Evolutionary conservation across 768 basidiomycete species (phyloP), one percentile per base, ranked within the genome.

Genomic region (Termitomyces sp.): DNA sequence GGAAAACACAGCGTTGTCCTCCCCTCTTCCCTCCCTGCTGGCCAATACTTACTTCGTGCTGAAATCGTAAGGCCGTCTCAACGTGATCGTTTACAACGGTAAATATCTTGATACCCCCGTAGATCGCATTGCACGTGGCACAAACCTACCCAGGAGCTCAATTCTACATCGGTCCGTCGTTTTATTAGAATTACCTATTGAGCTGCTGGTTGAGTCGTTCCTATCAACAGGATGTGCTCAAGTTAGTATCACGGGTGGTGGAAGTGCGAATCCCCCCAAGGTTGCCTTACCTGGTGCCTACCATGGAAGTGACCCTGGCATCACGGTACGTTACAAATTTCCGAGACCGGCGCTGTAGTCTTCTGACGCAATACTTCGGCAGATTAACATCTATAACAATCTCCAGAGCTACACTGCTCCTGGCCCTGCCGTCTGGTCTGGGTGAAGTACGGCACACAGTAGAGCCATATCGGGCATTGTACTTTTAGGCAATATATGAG

Each of bases 331-430:
- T 57, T 8, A 32, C 6, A 24, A 24, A 22, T 26, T 13, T 6
- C 6, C 20, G 6, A 13, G 18, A 2, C 46, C 22, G 18, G 22
- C 24, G 16, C 38, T 36, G 28, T 22, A 46, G 28, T 43, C 18
- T 30, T 38, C 35, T 58, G 57, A 58, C 36, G 4, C 44, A 7
- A 26, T 18, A 14, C 26, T 49, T 40, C 12, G 33, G 9, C 33
- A 76, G 73, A 68, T 79, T 65, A 80, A 81, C 72, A 80, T 80
- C 61, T 80, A 81, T 72, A 80, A 81, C 73, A 81, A 82, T 67
- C 74, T 80, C 43, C 76, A 80, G 63, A 80, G 71, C 65, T 81
- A 81, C 69, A 80, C 77, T 20, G 63, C 70, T 50, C 75, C 75
- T 22, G 75, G 74, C 54, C 67, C 67, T 43, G 54, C 71, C 44